Conservation (phyloP, 2,329 filamentous ascomycete genomes). For the Teratosphaeria epicoccoides region DNA sequence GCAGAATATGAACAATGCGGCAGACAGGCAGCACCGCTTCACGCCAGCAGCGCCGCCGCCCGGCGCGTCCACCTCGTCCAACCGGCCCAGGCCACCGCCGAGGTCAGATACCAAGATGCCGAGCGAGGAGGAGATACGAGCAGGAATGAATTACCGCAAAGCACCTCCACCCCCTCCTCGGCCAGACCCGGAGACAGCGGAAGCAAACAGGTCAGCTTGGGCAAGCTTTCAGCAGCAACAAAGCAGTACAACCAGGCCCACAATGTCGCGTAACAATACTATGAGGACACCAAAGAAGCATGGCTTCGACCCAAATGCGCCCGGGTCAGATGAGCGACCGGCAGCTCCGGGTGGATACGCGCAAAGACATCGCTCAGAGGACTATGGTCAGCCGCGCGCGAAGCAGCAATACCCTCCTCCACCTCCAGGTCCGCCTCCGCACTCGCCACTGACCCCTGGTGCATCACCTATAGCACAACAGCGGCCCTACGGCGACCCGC, state of each 20-base stretch:
- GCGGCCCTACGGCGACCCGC: slow-evolving; percentile 28
- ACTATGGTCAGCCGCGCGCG: slow-evolving; percentile 13
- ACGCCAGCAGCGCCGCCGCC: slow-evolving; percentile 7
- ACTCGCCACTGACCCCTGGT: slow-evolving; percentile 18
- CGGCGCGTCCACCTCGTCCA: slow-evolving; percentile 10
- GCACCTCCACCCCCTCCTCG: slow-evolving; percentile 14
- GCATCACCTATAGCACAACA: slow-evolving; percentile 16
- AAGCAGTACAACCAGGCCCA: slow-evolving; percentile 16
- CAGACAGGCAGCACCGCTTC: slow-evolving; percentile 20
- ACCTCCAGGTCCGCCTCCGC: slow-evolving; percentile 27
- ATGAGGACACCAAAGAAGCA: slow-evolving; percentile 39
- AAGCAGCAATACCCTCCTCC: slow-evolving; percentile 19
- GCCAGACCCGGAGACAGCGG: slow-evolving; percentile 8
- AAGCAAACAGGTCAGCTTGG: slow-evolving; percentile 21
- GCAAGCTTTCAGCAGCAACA: slow-evolving; percentile 23
- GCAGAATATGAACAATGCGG: slow-evolving; percentile 38
- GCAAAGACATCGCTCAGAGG: slow-evolving; percentile 20
- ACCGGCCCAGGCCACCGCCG: slow-evolving; percentile 18
- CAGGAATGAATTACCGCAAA: slow-evolving; percentile 25
- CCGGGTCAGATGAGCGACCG: slow-evolving; percentile 50
- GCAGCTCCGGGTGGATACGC: slow-evolving; percentile 27
- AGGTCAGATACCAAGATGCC: slow-evolving; percentile 26
- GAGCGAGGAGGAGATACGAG: slow-evolving; percentile 27
- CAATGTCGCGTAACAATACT: slow-evolving; percentile 27
- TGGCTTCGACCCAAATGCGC: slow-evolving; percentile 48